A percentile compares a stretch with the other conserved stretches of the same genome.
Evolutionary conservation across 148 eudicot genomes (phyloP).

Genomic region (Amaranthus palmeri): DNA sequence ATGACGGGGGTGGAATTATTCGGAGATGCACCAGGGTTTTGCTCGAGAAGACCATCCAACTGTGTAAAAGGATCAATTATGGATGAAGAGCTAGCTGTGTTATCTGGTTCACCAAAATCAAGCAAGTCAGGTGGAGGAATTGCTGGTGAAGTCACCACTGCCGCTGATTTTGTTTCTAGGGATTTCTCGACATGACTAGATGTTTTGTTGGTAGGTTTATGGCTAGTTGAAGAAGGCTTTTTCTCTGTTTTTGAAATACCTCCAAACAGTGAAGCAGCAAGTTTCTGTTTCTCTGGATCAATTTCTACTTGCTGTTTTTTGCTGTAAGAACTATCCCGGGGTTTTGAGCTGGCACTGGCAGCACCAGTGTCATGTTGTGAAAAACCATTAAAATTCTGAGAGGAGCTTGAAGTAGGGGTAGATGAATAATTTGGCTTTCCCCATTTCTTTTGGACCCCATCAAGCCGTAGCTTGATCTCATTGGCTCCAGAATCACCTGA

Average conservation of each 20-base stretch:
- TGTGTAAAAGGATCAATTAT: constrained; percentile 66
- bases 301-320: constrained; percentile 50
- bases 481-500: constrained; percentile 46
- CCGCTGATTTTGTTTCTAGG: constrained; percentile 20
- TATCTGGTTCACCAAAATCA: constrained; percentile 71
- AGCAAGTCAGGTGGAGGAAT: constrained; percentile 68
- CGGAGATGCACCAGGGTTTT: constrained; percentile 31
- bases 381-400: constrained; percentile 46
- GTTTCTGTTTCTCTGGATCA: constrained; percentile 75
- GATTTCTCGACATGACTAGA: constrained; percentile 38
- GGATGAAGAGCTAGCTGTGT: constrained; percentile 23
- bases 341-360: constrained; percentile 31
- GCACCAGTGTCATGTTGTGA: constrained; percentile 32
- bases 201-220: constrained; percentile 47
- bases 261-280: constrained; percentile 94
- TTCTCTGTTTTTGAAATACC: constrained; percentile 56
- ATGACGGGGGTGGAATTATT: constrained; percentile 26
- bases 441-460: constrained; percentile 97
- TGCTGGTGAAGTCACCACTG: constrained; percentile 39
- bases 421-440: constrained; percentile 73
- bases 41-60: constrained; percentile 80
- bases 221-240: constrained; percentile 40
- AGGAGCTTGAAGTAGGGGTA: constrained; percentile 50
- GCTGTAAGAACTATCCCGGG: constrained; percentile 38
- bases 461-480: constrained; percentile 75